Evolutionary conservation across 1,139 yeast genomes (phyloP).

Genomic region (Pichia sp.): DNA sequence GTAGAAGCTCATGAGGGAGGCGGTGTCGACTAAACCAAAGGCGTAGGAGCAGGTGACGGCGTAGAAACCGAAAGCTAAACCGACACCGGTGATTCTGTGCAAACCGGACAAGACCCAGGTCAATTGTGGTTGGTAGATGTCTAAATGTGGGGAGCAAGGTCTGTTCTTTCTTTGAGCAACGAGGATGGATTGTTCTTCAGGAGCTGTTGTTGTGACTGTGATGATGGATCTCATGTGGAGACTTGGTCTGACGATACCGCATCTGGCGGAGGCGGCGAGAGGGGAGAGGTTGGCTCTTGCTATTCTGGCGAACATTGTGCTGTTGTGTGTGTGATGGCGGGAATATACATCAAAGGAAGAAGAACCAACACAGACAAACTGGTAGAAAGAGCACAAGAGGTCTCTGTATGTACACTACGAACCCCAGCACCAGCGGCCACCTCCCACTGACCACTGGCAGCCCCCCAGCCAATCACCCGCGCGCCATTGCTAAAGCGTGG

Average conservation of each 20-base stretch:
- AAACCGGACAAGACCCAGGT: slow-evolving; percentile 77
- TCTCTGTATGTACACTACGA: background rate
- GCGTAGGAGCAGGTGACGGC: slow-evolving; percentile 77
- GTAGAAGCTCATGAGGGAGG: slow-evolving; percentile 54
- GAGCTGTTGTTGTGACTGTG: slow-evolving; percentile 60
- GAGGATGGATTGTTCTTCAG: slow-evolving; percentile 66
- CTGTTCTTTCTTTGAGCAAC: slow-evolving; percentile 82
- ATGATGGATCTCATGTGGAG: slow-evolving; percentile 39
- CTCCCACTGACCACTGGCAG: background rate
- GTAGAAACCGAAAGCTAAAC: slow-evolving; percentile 76
- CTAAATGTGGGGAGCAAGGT: slow-evolving; percentile 89
- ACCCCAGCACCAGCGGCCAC: background rate
- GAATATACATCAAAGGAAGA: background rate
- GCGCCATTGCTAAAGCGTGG: background rate
- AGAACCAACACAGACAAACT: background rate
- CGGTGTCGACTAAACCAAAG: slow-evolving; percentile 63
- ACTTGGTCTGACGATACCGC: slow-evolving; percentile 22
- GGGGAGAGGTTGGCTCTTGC: background rate
- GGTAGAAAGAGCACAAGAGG: background rate
- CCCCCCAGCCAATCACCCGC: slow-evolving; percentile 5
- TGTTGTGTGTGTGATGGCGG: background rate
- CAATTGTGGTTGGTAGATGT: slow-evolving; percentile 87
- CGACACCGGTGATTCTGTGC: slow-evolving; percentile 89
- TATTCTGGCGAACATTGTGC: slow-evolving; percentile 5
- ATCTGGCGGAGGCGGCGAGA: slow-evolving; percentile 14